Evolutionary conservation across 1,139 yeast species (phyloP).

Genomic region (Nadsonia commutata): DNA sequence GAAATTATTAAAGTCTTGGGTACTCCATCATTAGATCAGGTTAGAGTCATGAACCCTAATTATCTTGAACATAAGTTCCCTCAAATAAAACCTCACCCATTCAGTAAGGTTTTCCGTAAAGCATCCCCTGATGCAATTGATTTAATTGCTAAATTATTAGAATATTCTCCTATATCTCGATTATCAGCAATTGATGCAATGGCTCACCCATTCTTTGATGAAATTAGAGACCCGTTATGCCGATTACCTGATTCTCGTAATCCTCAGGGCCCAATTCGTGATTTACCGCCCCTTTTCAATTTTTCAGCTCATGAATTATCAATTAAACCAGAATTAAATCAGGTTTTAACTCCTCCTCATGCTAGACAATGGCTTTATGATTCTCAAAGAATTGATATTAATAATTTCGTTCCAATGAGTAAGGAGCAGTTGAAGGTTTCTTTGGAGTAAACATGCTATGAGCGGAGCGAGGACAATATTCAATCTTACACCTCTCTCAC

Average conservation of each 20-base stretch:
- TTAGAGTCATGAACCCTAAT: constrained; percentile 89
- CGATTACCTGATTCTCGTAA: constrained; percentile 36
- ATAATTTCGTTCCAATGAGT: constrained; percentile 23
- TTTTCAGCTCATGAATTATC: constrained; percentile 26
- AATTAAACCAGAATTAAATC: constrained; percentile 27
- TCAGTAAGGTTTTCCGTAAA: constrained; percentile 67
- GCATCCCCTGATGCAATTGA: constrained; percentile 45
- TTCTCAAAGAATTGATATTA: constrained; percentile 23
- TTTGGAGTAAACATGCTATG: constrained; percentile 1
- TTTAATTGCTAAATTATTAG: constrained; percentile 44
- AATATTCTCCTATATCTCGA: constrained; percentile 64
- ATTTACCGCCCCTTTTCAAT: constrained; percentile 28
- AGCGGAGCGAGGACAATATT: not conserved
- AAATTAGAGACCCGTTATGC: constrained; percentile 42
- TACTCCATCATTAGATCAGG: constrained; percentile 87
- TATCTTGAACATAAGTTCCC: constrained; percentile 97
- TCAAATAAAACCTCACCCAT: constrained; percentile 85
- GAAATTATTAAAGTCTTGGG: constrained; percentile 93
- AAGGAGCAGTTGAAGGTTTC: constrained; percentile 17
- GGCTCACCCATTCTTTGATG: constrained; percentile 63
- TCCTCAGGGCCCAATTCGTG: constrained; percentile 22
- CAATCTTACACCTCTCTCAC: too few species aligned
- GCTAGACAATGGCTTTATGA: constrained; percentile 20
- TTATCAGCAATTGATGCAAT: constrained; percentile 56
- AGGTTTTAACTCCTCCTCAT: constrained; percentile 26